Percentiles rank a stretch among this genome's conserved stretches.
phyloP scores from a whole-genome alignment of 2,329 filamentous ascomycete genomes.

The Dactylellina parvicollis region DNA sequence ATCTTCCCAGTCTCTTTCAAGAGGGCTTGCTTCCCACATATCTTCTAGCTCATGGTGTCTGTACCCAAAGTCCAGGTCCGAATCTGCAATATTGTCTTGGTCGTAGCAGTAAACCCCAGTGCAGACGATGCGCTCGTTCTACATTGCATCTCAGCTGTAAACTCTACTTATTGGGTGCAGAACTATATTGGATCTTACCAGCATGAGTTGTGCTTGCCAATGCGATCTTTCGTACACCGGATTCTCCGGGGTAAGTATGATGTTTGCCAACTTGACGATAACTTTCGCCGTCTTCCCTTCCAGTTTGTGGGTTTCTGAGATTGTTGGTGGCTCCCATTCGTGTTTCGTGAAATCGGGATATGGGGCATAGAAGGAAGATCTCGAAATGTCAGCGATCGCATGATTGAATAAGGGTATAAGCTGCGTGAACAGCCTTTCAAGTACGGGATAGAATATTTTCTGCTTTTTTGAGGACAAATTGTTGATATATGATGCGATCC shows the following conservation, averaged over 20 bases:
- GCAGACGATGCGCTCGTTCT: conserved; percentile 73
- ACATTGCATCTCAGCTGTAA: conserved; percentile 16
- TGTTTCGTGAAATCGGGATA: too few relatives aligned
- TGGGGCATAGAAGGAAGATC: neutral
- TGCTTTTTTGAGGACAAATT: conserved; percentile 4
- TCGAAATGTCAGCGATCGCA: neutral
- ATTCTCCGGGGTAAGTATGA: conserved; percentile 70
- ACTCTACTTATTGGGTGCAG: neutral
- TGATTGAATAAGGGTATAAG: conserved; percentile 31
- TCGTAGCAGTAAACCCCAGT: conserved; percentile 73
- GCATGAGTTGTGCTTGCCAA: conserved; percentile 69
- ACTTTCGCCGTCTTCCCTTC: conserved; percentile 67
- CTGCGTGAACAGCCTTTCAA: conserved; percentile 22
- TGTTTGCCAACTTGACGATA: conserved; percentile 71
- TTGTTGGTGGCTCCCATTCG: conserved; percentile 6
- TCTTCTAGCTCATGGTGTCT: neutral
- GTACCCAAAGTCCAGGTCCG: conserved; percentile 66
- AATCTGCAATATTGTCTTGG: conserved; percentile 69
- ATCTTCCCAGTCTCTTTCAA: neutral
- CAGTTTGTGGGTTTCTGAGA: neutral
- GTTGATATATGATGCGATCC: conserved; percentile 27
- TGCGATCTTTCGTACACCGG: conserved; percentile 65
- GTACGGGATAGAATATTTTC: conserved; percentile 23
- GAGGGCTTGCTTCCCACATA: neutral
- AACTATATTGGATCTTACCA: conserved; percentile 52